Conservation (phyloP, 768 basidiomycete genomes). For the Phaeotremella fagi region DNA sequence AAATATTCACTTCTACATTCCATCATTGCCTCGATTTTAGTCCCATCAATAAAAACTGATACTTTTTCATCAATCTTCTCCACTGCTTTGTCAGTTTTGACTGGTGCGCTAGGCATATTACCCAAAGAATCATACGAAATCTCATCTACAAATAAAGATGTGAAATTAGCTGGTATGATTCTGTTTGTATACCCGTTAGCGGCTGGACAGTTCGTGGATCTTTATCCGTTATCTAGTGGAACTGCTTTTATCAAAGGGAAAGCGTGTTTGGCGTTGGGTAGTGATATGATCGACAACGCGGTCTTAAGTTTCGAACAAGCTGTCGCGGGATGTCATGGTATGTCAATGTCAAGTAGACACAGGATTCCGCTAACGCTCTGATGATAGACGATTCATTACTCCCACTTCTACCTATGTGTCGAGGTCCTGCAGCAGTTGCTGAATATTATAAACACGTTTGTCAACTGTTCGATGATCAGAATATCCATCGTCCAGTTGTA, state of each 20-base stretch:
- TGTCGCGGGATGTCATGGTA: conserved; percentile 52
- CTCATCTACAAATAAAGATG: conserved; percentile 59
- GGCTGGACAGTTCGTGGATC: conserved; percentile 63
- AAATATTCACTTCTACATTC: conserved; percentile 39
- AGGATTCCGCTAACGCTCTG: conserved; percentile 51
- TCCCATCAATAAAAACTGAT: background rate
- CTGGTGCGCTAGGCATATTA: conserved; percentile 61
- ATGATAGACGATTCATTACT: conserved; percentile 22
- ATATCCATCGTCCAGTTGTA: conserved; percentile 60
- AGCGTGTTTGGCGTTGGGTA: conserved; percentile 62
- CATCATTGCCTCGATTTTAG: conserved; percentile 15
- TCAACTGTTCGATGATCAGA: conserved; percentile 63
- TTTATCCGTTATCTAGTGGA: conserved; percentile 74
- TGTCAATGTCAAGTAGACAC: conserved; percentile 51
- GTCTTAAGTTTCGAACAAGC: conserved; percentile 66
- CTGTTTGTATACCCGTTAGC: conserved; percentile 60
- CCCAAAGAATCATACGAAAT: conserved; percentile 8
- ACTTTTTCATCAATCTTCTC: background rate
- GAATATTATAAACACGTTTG: conserved; percentile 74
- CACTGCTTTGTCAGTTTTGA: conserved; percentile 49
- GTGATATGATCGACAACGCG: conserved; percentile 71
- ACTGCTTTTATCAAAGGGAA: conserved; percentile 68
- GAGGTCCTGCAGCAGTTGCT: conserved; percentile 50
- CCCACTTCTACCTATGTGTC: conserved; percentile 3
- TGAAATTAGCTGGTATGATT: conserved; percentile 66